Conservation (phyloP, 306 rosid species). For the Acacia crassicarpa region DNA sequence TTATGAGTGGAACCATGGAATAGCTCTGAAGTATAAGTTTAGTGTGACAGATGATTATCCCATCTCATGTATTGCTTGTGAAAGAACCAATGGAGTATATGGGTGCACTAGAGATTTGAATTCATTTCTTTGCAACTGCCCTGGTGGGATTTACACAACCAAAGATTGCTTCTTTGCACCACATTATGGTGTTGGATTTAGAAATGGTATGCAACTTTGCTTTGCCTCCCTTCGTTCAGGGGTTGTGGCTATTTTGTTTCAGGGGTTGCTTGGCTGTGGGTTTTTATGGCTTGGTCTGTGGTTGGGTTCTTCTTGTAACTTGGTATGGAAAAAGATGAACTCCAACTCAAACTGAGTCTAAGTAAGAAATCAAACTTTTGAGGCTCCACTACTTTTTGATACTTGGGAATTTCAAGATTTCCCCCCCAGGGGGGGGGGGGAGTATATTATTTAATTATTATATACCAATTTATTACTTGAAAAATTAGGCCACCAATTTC, state of each 20-base stretch:
- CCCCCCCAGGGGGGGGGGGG: neutral
- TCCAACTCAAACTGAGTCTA: neutral
- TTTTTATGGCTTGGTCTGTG: constrained; percentile 38
- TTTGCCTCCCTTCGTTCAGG: neutral
- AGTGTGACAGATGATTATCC: constrained; percentile 66
- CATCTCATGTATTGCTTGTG: constrained; percentile 61
- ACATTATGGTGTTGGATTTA: constrained; percentile 42
- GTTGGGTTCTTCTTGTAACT: constrained; percentile 25
- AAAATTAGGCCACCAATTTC: neutral
- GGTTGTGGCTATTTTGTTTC: constrained; percentile 30
- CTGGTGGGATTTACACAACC: constrained; percentile 66
- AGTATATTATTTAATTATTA: neutral
- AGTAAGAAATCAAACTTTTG: constrained; percentile 11
- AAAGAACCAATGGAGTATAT: constrained; percentile 65
- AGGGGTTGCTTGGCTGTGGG: constrained; percentile 50
- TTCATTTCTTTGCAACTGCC: constrained; percentile 78
- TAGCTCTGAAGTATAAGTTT: constrained; percentile 71
- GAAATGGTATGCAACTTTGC: constrained; percentile 40
- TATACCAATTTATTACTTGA: constrained; percentile 14
- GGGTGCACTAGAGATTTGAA: constrained; percentile 49
- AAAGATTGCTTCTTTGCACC: constrained; percentile 63
- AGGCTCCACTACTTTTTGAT: constrained; percentile 7
- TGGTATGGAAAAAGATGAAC: constrained; percentile 24
- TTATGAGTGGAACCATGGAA: constrained; percentile 78
- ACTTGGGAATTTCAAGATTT: neutral